A percentile compares a stretch with the other conserved stretches of the same genome.
Evolutionary conservation across 176 grass and related monocot genomes (phyloP).

Genomic region (Canna indica): DNA sequence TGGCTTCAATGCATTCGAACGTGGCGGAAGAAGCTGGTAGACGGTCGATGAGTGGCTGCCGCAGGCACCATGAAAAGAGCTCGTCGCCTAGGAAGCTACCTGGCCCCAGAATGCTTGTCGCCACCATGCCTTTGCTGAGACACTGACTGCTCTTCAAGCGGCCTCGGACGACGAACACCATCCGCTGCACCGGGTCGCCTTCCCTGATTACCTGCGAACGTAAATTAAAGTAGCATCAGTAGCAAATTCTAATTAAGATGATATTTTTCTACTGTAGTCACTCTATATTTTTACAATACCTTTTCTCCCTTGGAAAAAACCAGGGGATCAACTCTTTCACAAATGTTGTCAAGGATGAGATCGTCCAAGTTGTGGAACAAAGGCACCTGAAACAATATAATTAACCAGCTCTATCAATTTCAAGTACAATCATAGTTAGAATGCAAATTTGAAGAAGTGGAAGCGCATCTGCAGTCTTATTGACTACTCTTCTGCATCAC

Average conservation of each 20-base stretch:
- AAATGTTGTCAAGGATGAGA: constrained; percentile 92
- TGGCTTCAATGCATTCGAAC: constrained; percentile 64
- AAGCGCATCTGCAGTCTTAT: neutral
- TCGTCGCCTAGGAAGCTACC: constrained; percentile 95
- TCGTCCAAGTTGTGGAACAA: constrained; percentile 93
- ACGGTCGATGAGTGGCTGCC: constrained; percentile 62
- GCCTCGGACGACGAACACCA: constrained; percentile 85
- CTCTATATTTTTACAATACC: constrained; percentile 12
- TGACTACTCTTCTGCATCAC: no score
- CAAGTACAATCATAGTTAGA: no score
- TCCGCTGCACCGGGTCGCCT: constrained; percentile 84
- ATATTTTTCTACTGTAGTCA: neutral
- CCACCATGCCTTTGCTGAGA: constrained; percentile 71
- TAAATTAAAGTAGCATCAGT: no score
- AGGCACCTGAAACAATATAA: constrained; percentile 38
- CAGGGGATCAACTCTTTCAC: constrained; percentile 62
- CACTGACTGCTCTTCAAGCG: constrained; percentile 62
- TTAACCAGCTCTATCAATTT: neutral
- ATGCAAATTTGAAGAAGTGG: no score
- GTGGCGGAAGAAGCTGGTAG: constrained; percentile 67
- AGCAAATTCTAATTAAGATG: neutral
- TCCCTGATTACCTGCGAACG: constrained; percentile 61
- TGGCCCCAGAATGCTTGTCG: constrained; percentile 49
- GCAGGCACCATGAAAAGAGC: constrained; percentile 91
- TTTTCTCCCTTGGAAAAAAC: constrained; percentile 90